Base-by-base conservation (phyloP, 2,329 filamentous ascomycete genomes). In the Hirsutella thompsonii region DNA sequence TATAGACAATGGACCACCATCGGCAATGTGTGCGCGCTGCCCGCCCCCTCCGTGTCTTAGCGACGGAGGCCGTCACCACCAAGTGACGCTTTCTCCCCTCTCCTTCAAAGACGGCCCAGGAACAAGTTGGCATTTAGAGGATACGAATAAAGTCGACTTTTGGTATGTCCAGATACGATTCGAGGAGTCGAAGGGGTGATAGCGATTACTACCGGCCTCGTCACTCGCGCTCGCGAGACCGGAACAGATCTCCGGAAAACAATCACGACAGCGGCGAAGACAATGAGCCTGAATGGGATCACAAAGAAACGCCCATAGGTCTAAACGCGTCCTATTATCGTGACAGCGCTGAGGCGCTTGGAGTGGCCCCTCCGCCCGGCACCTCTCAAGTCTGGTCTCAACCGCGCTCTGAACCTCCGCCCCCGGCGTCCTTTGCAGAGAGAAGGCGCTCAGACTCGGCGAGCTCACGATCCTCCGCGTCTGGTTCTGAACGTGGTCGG, bases 181-280 rank as follows among this genome's bases (percentile, higher is more conserved):
- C 11, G 14, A 34, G 32, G 16, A 18, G 3, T 18, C 14, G 14
- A 14, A 18, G 55, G 39, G 52, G 53, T 33, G 53, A 60, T 39
- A 48, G 52, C 34, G 49, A 53, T 39, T 43, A 41, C 39, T 47
- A 47, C 23, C 46, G 47, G 21, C 29, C 39, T 23, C 54, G 50
- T 37, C 47, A 34, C 37, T 51, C 47, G 26, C 52, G 52, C 37
- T 52, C 23, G 11, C 23, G 23, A 11, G 23, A 26, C 11, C 23
- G 23, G 23, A 26, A 55, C 40, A 48, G 56, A 35, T 34, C 58
- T 9, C 58, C 59, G 11, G 56, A 57, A 20, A 55, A 56, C 42
- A 48, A 52, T 47, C 56, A 57, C 5, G 55, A 56, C 36, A 53
- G 54, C 37, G 52, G 49, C 19, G 47, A 47, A 36, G 49, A 43